These are phyloP conservation scores for Lablab purpureus DNA, from an alignment of 306 rosid genomes.

Conservation along the genomic window DNA sequence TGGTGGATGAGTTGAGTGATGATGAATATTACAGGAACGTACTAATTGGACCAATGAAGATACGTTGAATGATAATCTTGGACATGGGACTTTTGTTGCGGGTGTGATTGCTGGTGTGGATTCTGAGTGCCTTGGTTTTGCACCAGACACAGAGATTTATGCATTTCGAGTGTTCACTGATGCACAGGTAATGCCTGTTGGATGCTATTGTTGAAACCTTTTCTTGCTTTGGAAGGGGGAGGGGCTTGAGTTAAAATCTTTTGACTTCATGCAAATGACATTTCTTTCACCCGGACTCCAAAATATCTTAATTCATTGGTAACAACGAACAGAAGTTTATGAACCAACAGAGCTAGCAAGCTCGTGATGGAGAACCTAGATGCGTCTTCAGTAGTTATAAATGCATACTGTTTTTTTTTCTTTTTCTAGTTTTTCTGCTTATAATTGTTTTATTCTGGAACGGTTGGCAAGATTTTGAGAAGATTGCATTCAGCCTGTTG, in stretches of 20 bases:
- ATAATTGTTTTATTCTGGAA: constrained; percentile 42
- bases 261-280: constrained; percentile 22
- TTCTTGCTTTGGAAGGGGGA: constrained; percentile 21
- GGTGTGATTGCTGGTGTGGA: constrained; percentile 94
- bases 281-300: constrained; percentile 11
- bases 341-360: background rate
- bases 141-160: constrained; percentile 97
- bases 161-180: constrained; percentile 99
- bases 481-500: constrained; percentile 87
- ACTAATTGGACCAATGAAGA: constrained; percentile 99
- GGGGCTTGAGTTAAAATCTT: background rate
- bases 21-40: constrained; percentile 74
- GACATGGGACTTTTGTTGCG: constrained; percentile 99
- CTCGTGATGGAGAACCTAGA: constrained; percentile 26
- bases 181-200: constrained; percentile 92
- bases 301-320: constrained; percentile 20
- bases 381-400: constrained; percentile 19
- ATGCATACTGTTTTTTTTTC: background rate
- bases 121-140: constrained; percentile 92
- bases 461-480: constrained; percentile 72
- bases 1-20: constrained; percentile 41
- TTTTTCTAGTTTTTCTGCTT: background rate
- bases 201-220: constrained; percentile 36
- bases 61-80: constrained; percentile 92
- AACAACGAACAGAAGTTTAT: constrained; percentile 18